phyloP scores from a whole-genome alignment of 352 stramenopile genomes.

The Phytophthora ohioensis region DNA sequence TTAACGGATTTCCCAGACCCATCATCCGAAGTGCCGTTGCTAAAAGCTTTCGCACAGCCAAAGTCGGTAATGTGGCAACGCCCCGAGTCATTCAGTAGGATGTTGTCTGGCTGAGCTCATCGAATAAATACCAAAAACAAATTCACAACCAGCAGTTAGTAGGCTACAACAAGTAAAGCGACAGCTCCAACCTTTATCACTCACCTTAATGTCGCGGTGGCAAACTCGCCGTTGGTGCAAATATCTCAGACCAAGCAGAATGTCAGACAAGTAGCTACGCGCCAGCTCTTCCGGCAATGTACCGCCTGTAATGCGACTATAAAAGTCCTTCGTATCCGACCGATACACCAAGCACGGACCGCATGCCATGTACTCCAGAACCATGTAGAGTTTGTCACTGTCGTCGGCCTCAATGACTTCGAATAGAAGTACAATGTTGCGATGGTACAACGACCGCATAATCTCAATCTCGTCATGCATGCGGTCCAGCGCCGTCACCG shows the following conservation, averaged over 20 bases:
- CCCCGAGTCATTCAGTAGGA: constrained; percentile 80
- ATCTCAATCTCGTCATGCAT: constrained; percentile 88
- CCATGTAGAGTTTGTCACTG: constrained; percentile 86
- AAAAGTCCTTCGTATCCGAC: constrained; percentile 73
- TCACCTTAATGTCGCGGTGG: constrained; percentile 92
- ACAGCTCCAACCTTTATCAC: neutral
- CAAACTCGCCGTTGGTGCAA: constrained; percentile 80
- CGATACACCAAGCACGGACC: constrained; percentile 88
- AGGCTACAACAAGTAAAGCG: neutral
- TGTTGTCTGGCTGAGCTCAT: constrained; percentile 78
- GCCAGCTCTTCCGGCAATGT: constrained; percentile 72
- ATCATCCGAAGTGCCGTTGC: neutral
- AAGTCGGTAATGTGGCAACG: constrained; percentile 91
- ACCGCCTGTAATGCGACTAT: constrained; percentile 62
- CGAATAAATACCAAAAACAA: constrained; percentile 5
- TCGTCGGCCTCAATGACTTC: constrained; percentile 88
- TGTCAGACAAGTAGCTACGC: constrained; percentile 69
- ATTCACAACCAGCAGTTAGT: constrained; percentile 3
- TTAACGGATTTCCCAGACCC: neutral
- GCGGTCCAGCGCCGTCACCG: constrained; percentile 83
- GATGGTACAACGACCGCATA: constrained; percentile 90
- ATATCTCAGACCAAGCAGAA: constrained; percentile 85
- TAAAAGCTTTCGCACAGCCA: constrained; percentile 73
- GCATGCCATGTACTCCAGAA: constrained; percentile 87
- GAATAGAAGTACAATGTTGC: constrained; percentile 92